Evolutionary conservation across 2,329 filamentous ascomycete species (phyloP).

Genomic region (Neofusicoccum cordaticola): DNA sequence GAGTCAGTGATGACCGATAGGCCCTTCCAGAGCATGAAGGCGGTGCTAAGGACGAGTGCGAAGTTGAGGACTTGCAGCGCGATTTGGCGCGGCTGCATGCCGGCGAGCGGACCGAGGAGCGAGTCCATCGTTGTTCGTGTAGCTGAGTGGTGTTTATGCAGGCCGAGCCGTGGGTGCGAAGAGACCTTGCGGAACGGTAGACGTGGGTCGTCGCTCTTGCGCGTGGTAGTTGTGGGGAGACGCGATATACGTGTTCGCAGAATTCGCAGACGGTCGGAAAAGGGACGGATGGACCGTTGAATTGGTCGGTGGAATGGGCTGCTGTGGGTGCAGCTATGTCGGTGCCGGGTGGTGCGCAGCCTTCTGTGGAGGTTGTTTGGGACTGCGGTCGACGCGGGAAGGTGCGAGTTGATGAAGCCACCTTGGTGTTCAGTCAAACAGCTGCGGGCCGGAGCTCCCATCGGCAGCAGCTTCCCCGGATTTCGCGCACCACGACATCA

Average conservation of each 20-base stretch:
- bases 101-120: conserved; percentile 45
- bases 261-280: neutral
- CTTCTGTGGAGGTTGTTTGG: neutral
- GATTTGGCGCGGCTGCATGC: conserved; percentile 73
- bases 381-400: neutral
- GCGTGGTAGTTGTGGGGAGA: neutral
- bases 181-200: neutral
- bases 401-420: conserved; percentile 15
- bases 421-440: conserved; percentile 8
- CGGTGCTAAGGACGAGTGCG: conserved; percentile 81
- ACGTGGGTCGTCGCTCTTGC: neutral
- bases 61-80: conserved; percentile 85
- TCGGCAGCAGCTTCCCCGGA: conserved; percentile 10
- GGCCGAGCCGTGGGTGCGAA: no score
- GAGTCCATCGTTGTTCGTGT: neutral
- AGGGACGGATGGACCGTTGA: neutral
- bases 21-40: conserved; percentile 91
- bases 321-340: neutral
- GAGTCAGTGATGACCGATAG: conserved; percentile 72
- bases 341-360: neutral
- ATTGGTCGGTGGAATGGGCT: neutral
- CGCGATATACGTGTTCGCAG: neutral
- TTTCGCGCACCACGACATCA: neutral
- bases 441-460: conserved; percentile 9
- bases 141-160: neutral